Evolutionary conservation across 768 basidiomycete species (phyloP).

Genomic region (Pholiota microspora): DNA sequence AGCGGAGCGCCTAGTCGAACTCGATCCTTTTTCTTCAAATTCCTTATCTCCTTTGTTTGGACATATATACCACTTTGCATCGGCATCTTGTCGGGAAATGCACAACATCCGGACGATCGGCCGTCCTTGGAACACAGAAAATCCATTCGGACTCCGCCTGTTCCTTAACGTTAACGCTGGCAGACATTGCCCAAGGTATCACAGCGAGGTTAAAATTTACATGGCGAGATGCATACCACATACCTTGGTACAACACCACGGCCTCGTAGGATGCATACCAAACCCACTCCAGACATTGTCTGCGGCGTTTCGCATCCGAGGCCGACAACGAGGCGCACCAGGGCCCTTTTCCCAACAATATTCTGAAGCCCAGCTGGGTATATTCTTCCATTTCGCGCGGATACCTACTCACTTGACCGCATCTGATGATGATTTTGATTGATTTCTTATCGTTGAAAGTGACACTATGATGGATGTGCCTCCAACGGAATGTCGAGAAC

Average conservation of each 20-base stretch:
- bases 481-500: background rate
- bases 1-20: background rate
- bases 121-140: constrained; percentile 13
- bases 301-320: constrained; percentile 2
- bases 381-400: background rate
- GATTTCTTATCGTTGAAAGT: background rate
- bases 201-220: too few species aligned
- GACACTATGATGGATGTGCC: background rate
- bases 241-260: too few species aligned
- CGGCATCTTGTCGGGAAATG: constrained; percentile 20
- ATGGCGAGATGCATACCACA: too few species aligned
- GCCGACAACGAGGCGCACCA: background rate
- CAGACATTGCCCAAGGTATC: too few species aligned
- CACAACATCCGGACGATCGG: constrained; percentile 18
- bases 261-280: too few species aligned
- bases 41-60: constrained; percentile 14
- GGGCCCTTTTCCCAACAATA: background rate
- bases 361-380: background rate
- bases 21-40: constrained; percentile 2
- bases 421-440: background rate
- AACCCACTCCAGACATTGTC: too few species aligned
- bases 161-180: background rate
- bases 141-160: background rate
- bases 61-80: constrained; percentile 5
- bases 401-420: background rate